phyloP scores from a whole-genome alignment of 768 basidiomycete species.

The Leccinum longicurvipes region DNA sequence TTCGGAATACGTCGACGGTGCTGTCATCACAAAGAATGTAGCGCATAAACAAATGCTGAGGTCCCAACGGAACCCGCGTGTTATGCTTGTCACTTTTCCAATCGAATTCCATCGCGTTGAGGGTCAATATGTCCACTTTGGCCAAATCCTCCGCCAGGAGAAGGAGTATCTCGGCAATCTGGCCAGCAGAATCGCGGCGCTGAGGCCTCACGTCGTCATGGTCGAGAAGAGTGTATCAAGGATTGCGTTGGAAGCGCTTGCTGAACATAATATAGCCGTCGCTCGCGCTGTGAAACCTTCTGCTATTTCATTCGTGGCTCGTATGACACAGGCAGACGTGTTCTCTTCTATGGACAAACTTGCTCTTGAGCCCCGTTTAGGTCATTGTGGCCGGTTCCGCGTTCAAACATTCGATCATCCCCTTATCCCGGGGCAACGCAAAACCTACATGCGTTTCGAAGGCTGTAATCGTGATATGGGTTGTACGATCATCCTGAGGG shows the following conservation, averaged over 20 bases:
- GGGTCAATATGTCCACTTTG: constrained; percentile 91
- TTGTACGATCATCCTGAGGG: constrained; percentile 89
- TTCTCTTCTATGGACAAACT: constrained; percentile 95
- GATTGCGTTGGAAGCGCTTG: constrained; percentile 82
- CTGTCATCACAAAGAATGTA: constrained; percentile 96
- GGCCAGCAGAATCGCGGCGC: constrained; percentile 82
- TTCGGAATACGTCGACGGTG: constrained; percentile 96
- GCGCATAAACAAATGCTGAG: constrained; percentile 95
- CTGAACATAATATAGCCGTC: constrained; percentile 83
- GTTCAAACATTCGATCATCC: constrained; percentile 94
- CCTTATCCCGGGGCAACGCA: constrained; percentile 89
- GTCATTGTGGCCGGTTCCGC: constrained; percentile 80
- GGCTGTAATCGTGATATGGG: constrained; percentile 92
- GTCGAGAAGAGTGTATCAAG: constrained; percentile 91
- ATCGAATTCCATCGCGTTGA: constrained; percentile 91
- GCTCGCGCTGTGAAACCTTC: constrained; percentile 86
- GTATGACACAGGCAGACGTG: constrained; percentile 93
- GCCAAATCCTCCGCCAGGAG: constrained; percentile 87
- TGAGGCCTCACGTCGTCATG: constrained; percentile 89
- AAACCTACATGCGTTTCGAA: constrained; percentile 98
- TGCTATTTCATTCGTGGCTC: constrained; percentile 82
- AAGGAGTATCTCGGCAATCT: constrained; percentile 89
- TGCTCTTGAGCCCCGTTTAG: constrained; percentile 83
- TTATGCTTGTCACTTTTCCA: constrained; percentile 96
- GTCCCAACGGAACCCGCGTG: constrained; percentile 76